These are phyloP conservation scores for Fraxinus ornus DNA, from an alignment of 305 asterid species.

Conservation along the genomic window DNA sequence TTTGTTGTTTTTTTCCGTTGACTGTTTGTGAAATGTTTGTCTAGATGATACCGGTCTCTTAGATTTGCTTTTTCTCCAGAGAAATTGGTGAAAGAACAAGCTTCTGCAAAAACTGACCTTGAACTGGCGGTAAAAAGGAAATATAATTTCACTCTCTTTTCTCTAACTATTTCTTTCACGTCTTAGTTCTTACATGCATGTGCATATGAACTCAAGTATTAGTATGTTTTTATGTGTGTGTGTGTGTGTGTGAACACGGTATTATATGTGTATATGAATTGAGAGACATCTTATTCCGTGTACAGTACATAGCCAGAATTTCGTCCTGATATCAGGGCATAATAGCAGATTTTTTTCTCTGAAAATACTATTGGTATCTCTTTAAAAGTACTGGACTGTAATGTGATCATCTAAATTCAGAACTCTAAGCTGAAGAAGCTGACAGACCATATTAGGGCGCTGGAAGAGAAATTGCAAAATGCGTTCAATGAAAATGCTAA, in stretches of 20 bases:
- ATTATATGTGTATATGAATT: not conserved
- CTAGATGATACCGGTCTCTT: constrained; percentile 9
- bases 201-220: not conserved
- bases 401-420: constrained; percentile 42
- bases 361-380: constrained; percentile 2
- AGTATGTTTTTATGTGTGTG: not conserved
- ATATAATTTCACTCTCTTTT: not conserved
- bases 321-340: constrained; percentile 4
- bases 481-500: constrained; percentile 86
- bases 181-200: no score
- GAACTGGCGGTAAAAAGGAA: constrained; percentile 63
- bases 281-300: not conserved
- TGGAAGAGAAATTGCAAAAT: constrained; percentile 87
- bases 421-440: constrained; percentile 78
- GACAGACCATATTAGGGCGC: constrained; percentile 56
- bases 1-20: not conserved
- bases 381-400: constrained; percentile 20
- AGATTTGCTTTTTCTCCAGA: constrained; percentile 42
- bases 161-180: not conserved
- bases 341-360: not conserved
- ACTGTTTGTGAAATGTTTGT: not conserved
- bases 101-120: constrained; percentile 79
- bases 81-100: constrained; percentile 88
- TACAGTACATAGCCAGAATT: not conserved
- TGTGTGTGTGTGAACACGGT: not conserved